A percentile compares a stretch with the other conserved stretches of the same genome.
Conservation (phyloP, 768 basidiomycete genomes). For the Agaricus bisporus region DNA sequence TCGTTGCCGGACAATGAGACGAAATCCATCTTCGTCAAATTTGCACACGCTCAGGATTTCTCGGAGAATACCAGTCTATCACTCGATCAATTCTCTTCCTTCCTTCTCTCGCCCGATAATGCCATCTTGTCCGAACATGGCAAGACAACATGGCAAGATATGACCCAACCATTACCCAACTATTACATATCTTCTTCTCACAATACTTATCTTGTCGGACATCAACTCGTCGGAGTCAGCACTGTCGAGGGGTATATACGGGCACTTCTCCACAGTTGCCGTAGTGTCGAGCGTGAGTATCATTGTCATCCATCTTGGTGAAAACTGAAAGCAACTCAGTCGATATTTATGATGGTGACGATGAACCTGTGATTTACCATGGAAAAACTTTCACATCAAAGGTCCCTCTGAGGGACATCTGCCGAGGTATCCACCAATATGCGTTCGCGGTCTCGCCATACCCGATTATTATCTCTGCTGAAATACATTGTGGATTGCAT, state of each 20-base stretch:
- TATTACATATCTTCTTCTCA: slow-evolving; percentile 90
- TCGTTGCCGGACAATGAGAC: slow-evolving; percentile 27
- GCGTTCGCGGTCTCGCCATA: slow-evolving; percentile 89
- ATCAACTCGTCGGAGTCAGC: slow-evolving; percentile 82
- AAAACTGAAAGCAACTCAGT: slow-evolving; percentile 38
- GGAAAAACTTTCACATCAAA: slow-evolving; percentile 85
- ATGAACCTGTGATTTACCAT: slow-evolving; percentile 82
- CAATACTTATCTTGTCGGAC: slow-evolving; percentile 86
- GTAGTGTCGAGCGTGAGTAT: slow-evolving; percentile 86
- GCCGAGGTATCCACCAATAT: slow-evolving; percentile 80
- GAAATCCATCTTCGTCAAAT: slow-evolving; percentile 28
- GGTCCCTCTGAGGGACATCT: slow-evolving; percentile 74
- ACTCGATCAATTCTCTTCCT: slow-evolving; percentile 65
- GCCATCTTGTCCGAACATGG: slow-evolving; percentile 38
- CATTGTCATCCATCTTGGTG: not conserved
- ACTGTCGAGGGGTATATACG: slow-evolving; percentile 93
- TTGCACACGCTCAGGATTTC: slow-evolving; percentile 15
- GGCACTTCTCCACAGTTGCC: slow-evolving; percentile 81
- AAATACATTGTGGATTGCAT: slow-evolving; percentile 74
- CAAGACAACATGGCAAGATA: slow-evolving; percentile 61
- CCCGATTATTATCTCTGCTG: slow-evolving; percentile 89
- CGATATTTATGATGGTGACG: slow-evolving; percentile 87
- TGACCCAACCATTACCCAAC: slow-evolving; percentile 82
- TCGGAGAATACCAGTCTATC: slow-evolving; percentile 29
- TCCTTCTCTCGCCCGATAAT: slow-evolving; percentile 80